These are phyloP conservation scores for Colletotrichum graminicola DNA, from an alignment of 2,329 filamentous ascomycete genomes.

Conservation along the genomic window DNA sequence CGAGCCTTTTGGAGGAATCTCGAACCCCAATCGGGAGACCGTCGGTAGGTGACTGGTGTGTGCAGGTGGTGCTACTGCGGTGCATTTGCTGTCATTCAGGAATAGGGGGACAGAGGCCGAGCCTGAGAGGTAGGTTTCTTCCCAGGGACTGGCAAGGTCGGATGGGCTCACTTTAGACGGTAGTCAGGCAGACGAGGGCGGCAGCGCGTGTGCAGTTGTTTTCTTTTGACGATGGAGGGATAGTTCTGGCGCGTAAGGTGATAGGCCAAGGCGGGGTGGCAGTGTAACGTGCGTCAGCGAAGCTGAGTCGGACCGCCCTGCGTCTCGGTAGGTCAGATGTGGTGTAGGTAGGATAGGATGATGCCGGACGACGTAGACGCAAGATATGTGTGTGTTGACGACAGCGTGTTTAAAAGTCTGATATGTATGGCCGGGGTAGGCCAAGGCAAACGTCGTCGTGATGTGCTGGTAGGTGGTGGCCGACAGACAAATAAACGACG, in stretches of 20 bases:
- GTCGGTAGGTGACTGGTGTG: conserved; percentile 10
- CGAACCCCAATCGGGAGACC: conserved; percentile 10
- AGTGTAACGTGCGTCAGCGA: conserved; percentile 13
- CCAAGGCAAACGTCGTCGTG: conserved; percentile 17
- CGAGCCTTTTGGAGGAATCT: conserved; percentile 38
- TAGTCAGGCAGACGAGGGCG: conserved; percentile 11
- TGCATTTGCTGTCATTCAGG: conserved; percentile 32
- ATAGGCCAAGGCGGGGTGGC: conserved; percentile 30
- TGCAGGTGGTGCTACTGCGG: conserved; percentile 18
- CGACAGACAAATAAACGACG: background rate
- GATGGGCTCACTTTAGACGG: conserved; percentile 30
- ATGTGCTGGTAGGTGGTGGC: conserved; percentile 5
- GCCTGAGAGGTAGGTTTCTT: conserved; percentile 11
- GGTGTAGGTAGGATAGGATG: conserved; percentile 15
- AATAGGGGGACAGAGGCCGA: background rate
- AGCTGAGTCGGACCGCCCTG: conserved; percentile 12
- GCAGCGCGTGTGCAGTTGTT: conserved; percentile 9
- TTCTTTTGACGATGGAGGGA: conserved; percentile 8
- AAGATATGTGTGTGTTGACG: conserved; percentile 7
- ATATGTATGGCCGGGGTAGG: conserved; percentile 20
- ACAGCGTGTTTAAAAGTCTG: background rate
- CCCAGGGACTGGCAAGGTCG: conserved; percentile 13
- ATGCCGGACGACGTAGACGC: conserved; percentile 14
- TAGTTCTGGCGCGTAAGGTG: conserved; percentile 9
- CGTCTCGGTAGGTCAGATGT: conserved; percentile 24